Evolutionary conservation across 257 asterid genomes (phyloP).

Genomic region (Linderniella brevidens): DNA sequence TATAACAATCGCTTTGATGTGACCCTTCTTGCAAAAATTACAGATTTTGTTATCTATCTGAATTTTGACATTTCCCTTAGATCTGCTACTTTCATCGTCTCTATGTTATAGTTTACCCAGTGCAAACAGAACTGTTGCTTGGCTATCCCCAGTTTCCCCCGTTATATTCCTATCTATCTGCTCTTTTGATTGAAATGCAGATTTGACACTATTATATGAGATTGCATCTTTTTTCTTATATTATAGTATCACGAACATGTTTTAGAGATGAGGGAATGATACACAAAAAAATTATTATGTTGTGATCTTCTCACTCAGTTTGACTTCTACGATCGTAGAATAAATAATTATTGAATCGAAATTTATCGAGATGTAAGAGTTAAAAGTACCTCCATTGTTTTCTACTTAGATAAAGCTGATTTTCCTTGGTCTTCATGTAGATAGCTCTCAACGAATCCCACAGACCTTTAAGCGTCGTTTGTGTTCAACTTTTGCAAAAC

Average conservation of each 20-base stretch:
- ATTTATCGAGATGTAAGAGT: neutral
- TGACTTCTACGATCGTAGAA: neutral
- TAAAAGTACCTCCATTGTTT: neutral
- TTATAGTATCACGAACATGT: neutral
- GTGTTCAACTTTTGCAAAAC: neutral
- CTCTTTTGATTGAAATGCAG: neutral
- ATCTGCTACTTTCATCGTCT: neutral
- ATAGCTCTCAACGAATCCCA: neutral
- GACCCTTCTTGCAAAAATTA: neutral
- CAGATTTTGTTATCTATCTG: neutral
- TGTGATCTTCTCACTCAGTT: neutral
- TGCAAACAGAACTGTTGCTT: neutral
- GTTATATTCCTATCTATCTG: neutral
- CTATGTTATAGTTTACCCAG: neutral
- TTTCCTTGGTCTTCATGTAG: neutral
- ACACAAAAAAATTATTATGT: neutral
- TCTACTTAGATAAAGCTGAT: neutral
- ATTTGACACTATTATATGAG: neutral
- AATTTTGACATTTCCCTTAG: neutral
- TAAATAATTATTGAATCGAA: neutral
- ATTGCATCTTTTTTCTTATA: neutral
- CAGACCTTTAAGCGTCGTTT: neutral
- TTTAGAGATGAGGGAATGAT: neutral
- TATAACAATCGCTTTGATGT: neutral
- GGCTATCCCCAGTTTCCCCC: neutral